A percentile compares a stretch with the other conserved stretches of the same genome.
These are phyloP conservation scores for Macrophomina pseudophaseolina DNA, from an alignment of 2,329 filamentous ascomycete species.

Conservation along the genomic window DNA sequence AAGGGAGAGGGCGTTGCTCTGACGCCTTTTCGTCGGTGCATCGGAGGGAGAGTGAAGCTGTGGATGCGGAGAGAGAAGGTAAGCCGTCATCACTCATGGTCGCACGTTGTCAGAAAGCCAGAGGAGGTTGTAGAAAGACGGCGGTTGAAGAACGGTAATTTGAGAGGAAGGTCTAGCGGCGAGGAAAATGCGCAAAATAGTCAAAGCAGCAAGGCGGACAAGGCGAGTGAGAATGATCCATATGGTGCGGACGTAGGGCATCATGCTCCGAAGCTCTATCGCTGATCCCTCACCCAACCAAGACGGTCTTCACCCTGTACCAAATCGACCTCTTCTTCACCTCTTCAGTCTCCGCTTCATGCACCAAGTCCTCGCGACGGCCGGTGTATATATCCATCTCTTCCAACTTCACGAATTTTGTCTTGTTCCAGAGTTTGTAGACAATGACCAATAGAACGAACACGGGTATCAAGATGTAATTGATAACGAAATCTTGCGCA, in stretches of 20 bases:
- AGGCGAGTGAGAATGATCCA: not conserved
- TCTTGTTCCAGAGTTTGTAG: conserved; percentile 37
- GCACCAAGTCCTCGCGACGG: conserved; percentile 26
- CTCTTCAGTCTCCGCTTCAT: not conserved
- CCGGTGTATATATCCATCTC: conserved; percentile 50
- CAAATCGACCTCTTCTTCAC: conserved; percentile 19
- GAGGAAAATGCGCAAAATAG: too few species aligned
- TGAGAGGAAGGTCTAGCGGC: too few species aligned
- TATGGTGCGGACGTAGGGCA: too few species aligned
- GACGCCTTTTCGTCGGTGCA: too few species aligned
- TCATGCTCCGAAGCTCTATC: not conserved
- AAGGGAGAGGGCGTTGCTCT: not conserved
- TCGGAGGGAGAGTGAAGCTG: too few species aligned
- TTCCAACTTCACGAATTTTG: conserved; percentile 41
- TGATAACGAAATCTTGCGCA: conserved; percentile 30
- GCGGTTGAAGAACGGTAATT: too few species aligned
- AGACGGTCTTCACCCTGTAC: conserved; percentile 13
- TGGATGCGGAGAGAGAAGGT: too few species aligned
- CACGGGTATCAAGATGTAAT: conserved; percentile 31
- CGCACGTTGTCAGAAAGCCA: too few species aligned
- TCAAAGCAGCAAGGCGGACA: not conserved
- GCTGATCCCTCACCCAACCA: conserved; percentile 12
- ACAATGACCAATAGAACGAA: conserved; percentile 29
- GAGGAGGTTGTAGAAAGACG: too few species aligned
- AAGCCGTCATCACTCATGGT: too few species aligned